Conservation (phyloP, 116 monocot species). For the Papilionanthe hybrid region DNA sequence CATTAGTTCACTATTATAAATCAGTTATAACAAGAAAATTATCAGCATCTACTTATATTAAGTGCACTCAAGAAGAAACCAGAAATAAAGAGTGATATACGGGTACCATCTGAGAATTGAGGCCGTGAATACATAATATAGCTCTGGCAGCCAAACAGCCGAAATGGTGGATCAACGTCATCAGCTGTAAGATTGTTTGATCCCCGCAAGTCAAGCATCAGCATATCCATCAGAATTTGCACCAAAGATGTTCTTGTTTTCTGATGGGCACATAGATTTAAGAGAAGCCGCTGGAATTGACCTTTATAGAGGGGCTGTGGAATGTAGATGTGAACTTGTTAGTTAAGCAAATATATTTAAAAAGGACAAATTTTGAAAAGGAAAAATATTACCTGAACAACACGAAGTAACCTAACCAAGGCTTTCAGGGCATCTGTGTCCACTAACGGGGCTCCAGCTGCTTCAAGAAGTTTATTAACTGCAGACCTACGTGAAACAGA, state of each 20-base stretch:
- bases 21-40: background rate
- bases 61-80: background rate
- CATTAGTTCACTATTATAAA: background rate
- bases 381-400: slow-evolving; percentile 76
- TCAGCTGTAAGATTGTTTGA: slow-evolving; percentile 21
- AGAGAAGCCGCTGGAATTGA: slow-evolving; percentile 79
- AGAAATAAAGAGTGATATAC: background rate
- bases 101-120: slow-evolving; percentile 82
- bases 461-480: slow-evolving; percentile 66
- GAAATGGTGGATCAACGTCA: slow-evolving; percentile 59
- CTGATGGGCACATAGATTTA: slow-evolving; percentile 87
- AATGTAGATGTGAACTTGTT: slow-evolving; percentile 9
- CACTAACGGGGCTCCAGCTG: slow-evolving; percentile 83
- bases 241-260: slow-evolving; percentile 76
- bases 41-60: background rate
- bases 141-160: slow-evolving; percentile 86
- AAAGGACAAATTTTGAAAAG: background rate
- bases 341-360: background rate
- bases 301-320: slow-evolving; percentile 91
- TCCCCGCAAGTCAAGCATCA: slow-evolving; percentile 81
- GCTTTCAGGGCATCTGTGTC: slow-evolving; percentile 76
- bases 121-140: slow-evolving; percentile 88
- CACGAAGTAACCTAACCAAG: slow-evolving; percentile 83
- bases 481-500: slow-evolving; percentile 44
- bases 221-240: slow-evolving; percentile 80